Conservation (phyloP, 1,284 basidiomycete species). For the Leccinum subrobustum region DNA sequence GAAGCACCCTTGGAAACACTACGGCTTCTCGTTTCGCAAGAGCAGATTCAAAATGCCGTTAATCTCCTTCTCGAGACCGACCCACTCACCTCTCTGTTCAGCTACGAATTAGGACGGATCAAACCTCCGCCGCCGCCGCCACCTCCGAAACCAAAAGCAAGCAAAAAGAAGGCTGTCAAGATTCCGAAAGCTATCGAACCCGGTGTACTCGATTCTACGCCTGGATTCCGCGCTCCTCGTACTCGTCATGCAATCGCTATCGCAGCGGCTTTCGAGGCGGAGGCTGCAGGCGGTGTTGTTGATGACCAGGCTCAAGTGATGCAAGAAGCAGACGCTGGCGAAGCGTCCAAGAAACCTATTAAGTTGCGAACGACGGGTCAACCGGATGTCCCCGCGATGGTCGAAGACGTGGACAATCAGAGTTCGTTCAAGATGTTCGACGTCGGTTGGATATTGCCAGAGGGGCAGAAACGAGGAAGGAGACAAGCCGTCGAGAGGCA, state of each 20-base stretch:
- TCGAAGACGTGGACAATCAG: conserved; percentile 66
- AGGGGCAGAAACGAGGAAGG: conserved; percentile 32
- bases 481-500: too few relatives aligned
- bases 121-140: too few relatives aligned
- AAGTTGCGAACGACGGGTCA: too few relatives aligned
- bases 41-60: conserved; percentile 50
- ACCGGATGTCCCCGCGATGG: conserved; percentile 24
- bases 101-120: too few relatives aligned
- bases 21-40: conserved; percentile 51
- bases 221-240: conserved; percentile 48
- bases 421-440: conserved; percentile 85
- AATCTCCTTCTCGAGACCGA: conserved; percentile 55
- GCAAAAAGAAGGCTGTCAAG: conserved; percentile 34
- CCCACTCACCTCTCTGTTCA: conserved; percentile 45
- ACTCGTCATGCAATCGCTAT: conserved; percentile 44
- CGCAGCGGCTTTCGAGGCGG: conserved; percentile 38
- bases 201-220: conserved; percentile 21
- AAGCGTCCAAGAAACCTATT: conserved; percentile 14
- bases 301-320: conserved; percentile 6
- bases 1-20: conserved; percentile 64
- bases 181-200: conserved; percentile 34
- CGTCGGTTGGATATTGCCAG: conserved; percentile 85
- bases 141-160: too few relatives aligned
- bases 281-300: conserved; percentile 24
- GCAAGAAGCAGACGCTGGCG: conserved; percentile 14